Evolutionary conservation across 768 basidiomycete genomes (phyloP).

Genomic region (Tricholoma terreum): DNA sequence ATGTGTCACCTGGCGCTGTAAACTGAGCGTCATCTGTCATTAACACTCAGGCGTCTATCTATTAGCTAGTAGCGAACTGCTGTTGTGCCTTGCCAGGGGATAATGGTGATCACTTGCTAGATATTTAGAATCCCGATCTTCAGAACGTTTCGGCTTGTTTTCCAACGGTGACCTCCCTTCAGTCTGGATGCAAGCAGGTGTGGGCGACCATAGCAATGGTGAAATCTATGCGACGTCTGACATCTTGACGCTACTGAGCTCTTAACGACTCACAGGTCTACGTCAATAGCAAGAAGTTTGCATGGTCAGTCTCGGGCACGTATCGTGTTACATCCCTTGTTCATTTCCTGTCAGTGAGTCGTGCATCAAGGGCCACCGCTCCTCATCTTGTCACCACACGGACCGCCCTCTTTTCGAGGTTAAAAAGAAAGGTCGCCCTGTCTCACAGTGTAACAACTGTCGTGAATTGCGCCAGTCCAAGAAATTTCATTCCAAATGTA

Average conservation of each 20-base stretch:
- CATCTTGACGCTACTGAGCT: neutral
- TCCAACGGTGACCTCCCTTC: neutral
- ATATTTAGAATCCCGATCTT: too few species aligned
- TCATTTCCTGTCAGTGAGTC: constrained; percentile 57
- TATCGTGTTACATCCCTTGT: constrained; percentile 1
- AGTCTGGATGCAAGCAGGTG: neutral
- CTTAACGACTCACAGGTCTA: constrained; percentile 46
- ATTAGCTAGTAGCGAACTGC: too few species aligned
- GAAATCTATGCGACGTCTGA: neutral
- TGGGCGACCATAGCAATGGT: constrained; percentile 10
- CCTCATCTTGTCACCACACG: constrained; percentile 82
- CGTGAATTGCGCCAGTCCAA: constrained; percentile 78
- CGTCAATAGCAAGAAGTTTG: constrained; percentile 72
- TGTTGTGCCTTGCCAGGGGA: too few species aligned
- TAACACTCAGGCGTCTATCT: too few species aligned
- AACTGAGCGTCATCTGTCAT: too few species aligned
- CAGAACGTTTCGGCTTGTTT: too few species aligned
- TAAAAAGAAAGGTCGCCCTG: constrained; percentile 89
- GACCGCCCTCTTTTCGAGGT: constrained; percentile 91
- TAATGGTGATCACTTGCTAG: too few species aligned
- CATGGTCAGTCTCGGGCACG: constrained; percentile 51
- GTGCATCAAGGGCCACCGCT: constrained; percentile 94
- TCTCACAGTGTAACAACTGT: constrained; percentile 87
- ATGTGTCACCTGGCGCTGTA: too few species aligned
- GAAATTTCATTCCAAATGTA: constrained; percentile 80